phyloP scores from a whole-genome alignment of 2,329 filamentous ascomycete genomes.

The Pezizomycotina sp. region DNA sequence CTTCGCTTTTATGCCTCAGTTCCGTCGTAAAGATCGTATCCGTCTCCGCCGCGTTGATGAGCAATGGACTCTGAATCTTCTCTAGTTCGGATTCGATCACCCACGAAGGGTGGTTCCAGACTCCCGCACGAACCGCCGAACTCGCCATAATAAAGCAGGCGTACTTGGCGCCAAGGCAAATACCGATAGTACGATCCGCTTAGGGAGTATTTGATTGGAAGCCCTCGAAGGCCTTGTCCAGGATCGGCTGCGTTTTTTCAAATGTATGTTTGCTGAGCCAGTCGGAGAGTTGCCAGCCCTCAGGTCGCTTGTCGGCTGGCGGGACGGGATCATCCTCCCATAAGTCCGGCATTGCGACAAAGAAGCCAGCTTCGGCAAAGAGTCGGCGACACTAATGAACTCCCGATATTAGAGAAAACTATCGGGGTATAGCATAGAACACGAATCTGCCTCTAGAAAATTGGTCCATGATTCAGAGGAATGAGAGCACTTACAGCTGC shows the following conservation, averaged over 20 bases:
- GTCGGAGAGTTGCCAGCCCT: conserved; percentile 31
- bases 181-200: conserved; percentile 42
- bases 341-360: conserved; percentile 51
- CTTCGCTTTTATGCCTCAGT: conserved; percentile 42
- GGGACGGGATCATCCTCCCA: conserved; percentile 49
- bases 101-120: conserved; percentile 47
- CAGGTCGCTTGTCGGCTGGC: conserved; percentile 32
- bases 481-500: no score
- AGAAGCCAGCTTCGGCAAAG: conserved; percentile 56
- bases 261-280: conserved; percentile 33
- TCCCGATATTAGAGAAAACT: no score
- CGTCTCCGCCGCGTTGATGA: conserved; percentile 46
- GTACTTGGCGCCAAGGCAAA: conserved; percentile 49
- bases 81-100: conserved; percentile 43
- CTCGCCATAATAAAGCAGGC: conserved; percentile 37
- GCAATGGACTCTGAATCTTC: conserved; percentile 40
- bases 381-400: no score
- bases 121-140: conserved; percentile 40
- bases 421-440: no score
- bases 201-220: conserved; percentile 10
- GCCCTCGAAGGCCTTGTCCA: conserved; percentile 32
- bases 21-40: conserved; percentile 43
- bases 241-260: conserved; percentile 33
- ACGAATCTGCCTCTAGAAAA: no score
- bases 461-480: no score